Base-by-base conservation (phyloP, 805 yeast species). In the Saccharomycopsis olivae region DNA sequence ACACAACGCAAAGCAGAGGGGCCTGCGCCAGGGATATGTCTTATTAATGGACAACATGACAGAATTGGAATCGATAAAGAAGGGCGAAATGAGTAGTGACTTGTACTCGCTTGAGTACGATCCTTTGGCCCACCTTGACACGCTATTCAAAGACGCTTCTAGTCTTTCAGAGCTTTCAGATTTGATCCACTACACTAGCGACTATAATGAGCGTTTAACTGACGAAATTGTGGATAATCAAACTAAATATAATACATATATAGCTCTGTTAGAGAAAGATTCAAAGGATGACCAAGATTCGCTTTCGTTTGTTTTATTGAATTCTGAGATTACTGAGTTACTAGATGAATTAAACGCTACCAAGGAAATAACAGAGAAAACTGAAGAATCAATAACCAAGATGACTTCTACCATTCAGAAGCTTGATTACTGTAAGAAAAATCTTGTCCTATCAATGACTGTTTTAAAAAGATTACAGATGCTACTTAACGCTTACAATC, bases 381-480 rank as follows among this genome's bases (percentile, higher is more conserved):
- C 94, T 0, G 86, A 80, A 44, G 46, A 57, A 3, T 68, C 75
- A 3, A 84, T 87, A 40, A 65, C 78, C 10, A 58, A 54, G 3
- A 80, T 86, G 72, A 89, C 96, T 0, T 66, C 73, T 3, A 80
- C 78, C 29, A 87, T 92, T 46, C 81, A 85, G 49, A 62, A 68
- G 17, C 65, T 92, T 44, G 97, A 92, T 58, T 73, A 72, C 37
- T 78, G 88, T 27, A 92, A 92, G 62, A 75, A 73, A 54, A 92
- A 92, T 56, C 63, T 92, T 36, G 88, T 86, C 2, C 66, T 75
- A 20, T 75, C 92, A 9, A 84, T 92, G 83, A 85, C 94, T 1
- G 76, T 87, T 28, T 65, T 89, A 49, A 84, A 89, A 52, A 70
- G 95, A 46, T 64, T 92, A 29, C 94, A 87, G 53, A 88, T 88